These are phyloP conservation scores for Eucalyptus tenuipes DNA, from an alignment of 345 rosid genomes.

Conservation along the genomic window DNA sequence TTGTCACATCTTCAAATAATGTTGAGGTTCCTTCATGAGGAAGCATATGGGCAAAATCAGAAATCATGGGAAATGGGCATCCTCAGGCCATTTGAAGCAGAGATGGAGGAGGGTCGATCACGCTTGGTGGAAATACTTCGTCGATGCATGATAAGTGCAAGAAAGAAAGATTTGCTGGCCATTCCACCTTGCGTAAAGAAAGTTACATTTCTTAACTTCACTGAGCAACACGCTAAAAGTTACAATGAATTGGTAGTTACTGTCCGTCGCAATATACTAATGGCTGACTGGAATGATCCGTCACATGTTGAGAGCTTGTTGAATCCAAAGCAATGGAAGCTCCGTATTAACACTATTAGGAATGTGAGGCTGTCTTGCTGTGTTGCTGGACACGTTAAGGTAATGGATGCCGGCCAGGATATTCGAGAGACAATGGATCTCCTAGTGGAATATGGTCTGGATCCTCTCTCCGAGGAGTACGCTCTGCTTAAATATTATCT, in stretches of 20 bases:
- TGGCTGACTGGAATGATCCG: slow-evolving; percentile 99
- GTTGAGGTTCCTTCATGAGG: slow-evolving; percentile 89
- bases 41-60: slow-evolving; percentile 70
- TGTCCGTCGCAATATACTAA: slow-evolving; percentile 77
- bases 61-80: slow-evolving; percentile 92
- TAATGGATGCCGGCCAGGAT: slow-evolving; percentile 78
- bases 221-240: slow-evolving; percentile 74
- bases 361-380: slow-evolving; percentile 94
- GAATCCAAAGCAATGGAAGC: slow-evolving; percentile 93
- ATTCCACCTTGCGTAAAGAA: slow-evolving; percentile 95
- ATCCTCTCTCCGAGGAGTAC: slow-evolving; percentile 53
- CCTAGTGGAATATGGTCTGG: slow-evolving; percentile 49
- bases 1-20: slow-evolving; percentile 80
- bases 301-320: slow-evolving; percentile 95
- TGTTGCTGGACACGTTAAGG: slow-evolving; percentile 93
- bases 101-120: slow-evolving; percentile 78
- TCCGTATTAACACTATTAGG: slow-evolving; percentile 52
- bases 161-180: slow-evolving; percentile 74
- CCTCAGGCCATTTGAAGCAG: slow-evolving; percentile 86
- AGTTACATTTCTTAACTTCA: slow-evolving; percentile 60
- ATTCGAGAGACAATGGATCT: slow-evolving; percentile 92
- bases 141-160: slow-evolving; percentile 91
- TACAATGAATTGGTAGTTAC: slow-evolving; percentile 93
- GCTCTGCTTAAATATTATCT: slow-evolving; percentile 56
- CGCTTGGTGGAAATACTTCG: slow-evolving; percentile 62